Percentiles rank a stretch among this genome's conserved stretches.
These are phyloP conservation scores for Salix arbutifolia DNA, from an alignment of 345 rosid genomes.

Conservation along the genomic window DNA sequence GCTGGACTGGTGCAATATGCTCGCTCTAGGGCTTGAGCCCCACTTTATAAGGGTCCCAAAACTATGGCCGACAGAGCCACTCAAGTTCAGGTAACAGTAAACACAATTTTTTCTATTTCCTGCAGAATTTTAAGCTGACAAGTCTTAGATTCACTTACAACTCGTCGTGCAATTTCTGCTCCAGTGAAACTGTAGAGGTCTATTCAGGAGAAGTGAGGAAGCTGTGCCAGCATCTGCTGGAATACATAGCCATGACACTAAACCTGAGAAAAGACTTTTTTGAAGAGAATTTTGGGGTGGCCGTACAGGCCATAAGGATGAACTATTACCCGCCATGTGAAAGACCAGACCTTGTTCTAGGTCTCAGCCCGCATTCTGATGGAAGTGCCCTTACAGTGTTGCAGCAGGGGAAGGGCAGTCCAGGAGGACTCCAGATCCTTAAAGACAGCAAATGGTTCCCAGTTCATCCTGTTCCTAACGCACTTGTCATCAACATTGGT, in stretches of 20 bases:
- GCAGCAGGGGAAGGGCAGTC: slow-evolving; percentile 65
- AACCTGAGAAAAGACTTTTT: slow-evolving; percentile 52
- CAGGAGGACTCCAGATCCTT: slow-evolving; percentile 79
- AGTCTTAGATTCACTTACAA: neutral
- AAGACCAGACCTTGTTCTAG: slow-evolving; percentile 91
- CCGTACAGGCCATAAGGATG: slow-evolving; percentile 96
- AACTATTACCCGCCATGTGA: slow-evolving; percentile 94
- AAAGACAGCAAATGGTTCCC: slow-evolving; percentile 68
- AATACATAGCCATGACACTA: slow-evolving; percentile 56
- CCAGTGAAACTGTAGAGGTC: slow-evolving; percentile 59
- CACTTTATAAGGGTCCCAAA: slow-evolving; percentile 62
- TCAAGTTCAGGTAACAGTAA: slow-evolving; percentile 54
- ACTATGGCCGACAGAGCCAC: slow-evolving; percentile 76
- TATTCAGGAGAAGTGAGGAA: slow-evolving; percentile 67
- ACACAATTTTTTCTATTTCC: neutral
- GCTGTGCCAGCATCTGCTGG: slow-evolving; percentile 56
- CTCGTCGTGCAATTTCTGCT: neutral
- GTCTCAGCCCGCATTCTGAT: slow-evolving; percentile 96
- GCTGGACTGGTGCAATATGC: slow-evolving; percentile 98
- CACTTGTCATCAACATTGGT: slow-evolving; percentile 84
- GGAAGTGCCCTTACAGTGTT: slow-evolving; percentile 94
- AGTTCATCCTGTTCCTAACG: slow-evolving; percentile 57
- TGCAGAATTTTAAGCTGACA: neutral
- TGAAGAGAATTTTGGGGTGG: slow-evolving; percentile 71
- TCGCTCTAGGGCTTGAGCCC: slow-evolving; percentile 89